These are phyloP conservation scores for Penicillium argentinense DNA, from an alignment of 495 filamentous ascomycete species.

Conservation along the genomic window DNA sequence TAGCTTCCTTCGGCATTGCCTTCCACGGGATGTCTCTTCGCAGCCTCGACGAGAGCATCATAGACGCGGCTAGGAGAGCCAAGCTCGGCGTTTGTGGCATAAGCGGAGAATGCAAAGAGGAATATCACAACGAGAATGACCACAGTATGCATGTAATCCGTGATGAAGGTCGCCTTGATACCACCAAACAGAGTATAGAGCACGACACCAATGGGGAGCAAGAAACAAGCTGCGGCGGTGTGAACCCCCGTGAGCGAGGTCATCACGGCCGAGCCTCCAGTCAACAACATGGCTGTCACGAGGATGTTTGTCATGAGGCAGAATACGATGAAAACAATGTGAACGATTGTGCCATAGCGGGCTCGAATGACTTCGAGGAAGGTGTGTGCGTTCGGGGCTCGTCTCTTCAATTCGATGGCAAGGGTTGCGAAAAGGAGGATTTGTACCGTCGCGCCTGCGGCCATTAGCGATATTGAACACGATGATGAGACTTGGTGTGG, in stretches of 20 bases:
- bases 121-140: constrained; percentile 88
- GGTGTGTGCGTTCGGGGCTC: constrained; percentile 83
- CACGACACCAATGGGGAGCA: constrained; percentile 83
- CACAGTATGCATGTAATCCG: constrained; percentile 85
- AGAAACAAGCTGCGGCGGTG: constrained; percentile 85
- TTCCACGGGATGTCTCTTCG: constrained; percentile 69
- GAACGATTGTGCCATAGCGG: constrained; percentile 61
- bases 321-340: constrained; percentile 77
- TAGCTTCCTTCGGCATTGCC: constrained; percentile 88
- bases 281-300: constrained; percentile 89
- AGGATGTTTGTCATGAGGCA: constrained; percentile 82
- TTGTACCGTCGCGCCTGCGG: constrained; percentile 52
- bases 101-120: constrained; percentile 85
- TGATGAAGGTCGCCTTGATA: constrained; percentile 74
- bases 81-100: constrained; percentile 70
- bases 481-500: not conserved
- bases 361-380: constrained; percentile 76
- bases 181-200: constrained; percentile 77
- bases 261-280: constrained; percentile 86
- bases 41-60: constrained; percentile 72
- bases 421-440: constrained; percentile 89
- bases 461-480: not conserved
- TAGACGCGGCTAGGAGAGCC: constrained; percentile 82
- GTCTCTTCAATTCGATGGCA: constrained; percentile 89
- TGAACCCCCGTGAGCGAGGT: constrained; percentile 82